phyloP scores from a whole-genome alignment of 2,329 filamentous ascomycete species.

The Colletotrichum sojae region DNA sequence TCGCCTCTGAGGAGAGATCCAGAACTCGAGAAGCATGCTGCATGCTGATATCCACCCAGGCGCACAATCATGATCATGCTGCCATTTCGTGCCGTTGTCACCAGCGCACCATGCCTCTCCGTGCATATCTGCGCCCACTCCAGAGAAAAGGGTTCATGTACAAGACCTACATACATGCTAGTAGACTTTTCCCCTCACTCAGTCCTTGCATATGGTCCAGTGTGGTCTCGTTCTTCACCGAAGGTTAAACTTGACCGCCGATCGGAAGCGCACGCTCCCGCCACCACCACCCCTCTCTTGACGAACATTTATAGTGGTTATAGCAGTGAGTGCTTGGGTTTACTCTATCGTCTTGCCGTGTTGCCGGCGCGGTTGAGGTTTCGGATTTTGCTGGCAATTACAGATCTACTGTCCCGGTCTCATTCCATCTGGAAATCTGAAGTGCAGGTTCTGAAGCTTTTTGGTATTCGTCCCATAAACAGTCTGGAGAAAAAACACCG shows the following conservation, averaged over 20 bases:
- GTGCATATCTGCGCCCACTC: no score
- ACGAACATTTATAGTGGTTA: background rate
- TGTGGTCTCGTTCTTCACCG: conserved; percentile 10
- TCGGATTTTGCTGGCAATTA: background rate
- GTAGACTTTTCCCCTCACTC: background rate
- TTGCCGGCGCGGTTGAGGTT: background rate
- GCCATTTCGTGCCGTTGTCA: background rate
- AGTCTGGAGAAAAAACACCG: no score
- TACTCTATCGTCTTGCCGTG: background rate
- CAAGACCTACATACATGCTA: no score
- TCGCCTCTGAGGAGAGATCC: background rate
- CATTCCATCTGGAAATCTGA: no score
- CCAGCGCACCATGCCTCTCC: background rate
- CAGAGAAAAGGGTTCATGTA: no score
- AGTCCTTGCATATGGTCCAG: background rate
- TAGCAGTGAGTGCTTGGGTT: background rate
- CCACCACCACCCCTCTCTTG: background rate
- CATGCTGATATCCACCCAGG: background rate
- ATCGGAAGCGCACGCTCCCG: conserved; percentile 14
- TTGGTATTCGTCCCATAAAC: no score
- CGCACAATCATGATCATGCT: background rate
- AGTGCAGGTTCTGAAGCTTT: no score
- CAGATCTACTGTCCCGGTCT: background rate
- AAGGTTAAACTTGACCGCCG: conserved; percentile 36
- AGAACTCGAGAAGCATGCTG: background rate